phyloP scores from a whole-genome alignment of 345 rosid species.

The Salix arbutifolia region DNA sequence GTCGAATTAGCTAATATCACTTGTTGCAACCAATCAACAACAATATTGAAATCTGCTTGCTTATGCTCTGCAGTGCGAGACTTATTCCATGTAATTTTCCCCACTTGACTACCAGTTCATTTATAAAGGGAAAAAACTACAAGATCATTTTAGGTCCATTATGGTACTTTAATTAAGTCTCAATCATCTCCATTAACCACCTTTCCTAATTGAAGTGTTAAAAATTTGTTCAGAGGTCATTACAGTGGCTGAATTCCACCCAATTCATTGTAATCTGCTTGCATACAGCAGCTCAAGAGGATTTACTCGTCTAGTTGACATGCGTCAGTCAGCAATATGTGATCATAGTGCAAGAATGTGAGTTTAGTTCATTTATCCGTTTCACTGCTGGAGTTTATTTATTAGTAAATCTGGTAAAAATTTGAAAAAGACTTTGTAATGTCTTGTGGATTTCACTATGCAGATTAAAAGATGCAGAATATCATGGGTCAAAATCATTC shows the following conservation, averaged over 20 bases:
- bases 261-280: constrained; percentile 56
- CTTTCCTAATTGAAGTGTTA: constrained; percentile 12
- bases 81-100: neutral
- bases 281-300: constrained; percentile 76
- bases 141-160: constrained; percentile 1
- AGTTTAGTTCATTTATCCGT: constrained; percentile 22
- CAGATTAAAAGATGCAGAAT: constrained; percentile 56
- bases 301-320: constrained; percentile 51
- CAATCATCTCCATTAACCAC: neutral
- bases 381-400: neutral
- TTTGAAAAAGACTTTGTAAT: constrained; percentile 12
- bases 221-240: constrained; percentile 53
- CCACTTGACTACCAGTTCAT: neutral
- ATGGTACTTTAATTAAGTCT: neutral
- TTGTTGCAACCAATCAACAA: neutral
- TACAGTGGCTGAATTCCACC: constrained; percentile 67
- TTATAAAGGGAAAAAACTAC: neutral
- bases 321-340: constrained; percentile 69
- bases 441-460: constrained; percentile 13
- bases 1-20: neutral
- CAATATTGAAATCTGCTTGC: neutral
- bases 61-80: neutral
- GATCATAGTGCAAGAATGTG: constrained; percentile 51
- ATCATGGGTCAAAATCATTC: constrained; percentile 46
- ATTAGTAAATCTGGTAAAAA: neutral